These are phyloP conservation scores for Monascus purpureus DNA, from an alignment of 495 filamentous ascomycete genomes.

Conservation along the genomic window DNA sequence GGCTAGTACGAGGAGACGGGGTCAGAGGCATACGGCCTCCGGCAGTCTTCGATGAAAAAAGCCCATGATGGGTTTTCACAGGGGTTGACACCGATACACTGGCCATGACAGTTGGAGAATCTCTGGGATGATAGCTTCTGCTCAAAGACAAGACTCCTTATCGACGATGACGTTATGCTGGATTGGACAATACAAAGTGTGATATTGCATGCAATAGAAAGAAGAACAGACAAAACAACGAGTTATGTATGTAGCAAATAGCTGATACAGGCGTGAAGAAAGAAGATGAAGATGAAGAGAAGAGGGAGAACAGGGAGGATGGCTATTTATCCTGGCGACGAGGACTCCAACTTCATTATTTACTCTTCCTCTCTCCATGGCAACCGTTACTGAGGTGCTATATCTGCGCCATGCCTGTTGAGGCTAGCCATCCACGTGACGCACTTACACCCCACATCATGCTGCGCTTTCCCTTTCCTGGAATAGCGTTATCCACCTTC, in stretches of 20 bases:
- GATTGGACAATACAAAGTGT: background rate
- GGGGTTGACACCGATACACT: constrained; percentile 80
- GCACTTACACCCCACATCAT: too few relatives aligned
- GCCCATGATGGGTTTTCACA: constrained; percentile 79
- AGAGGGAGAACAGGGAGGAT: constrained; percentile 4
- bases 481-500: too few relatives aligned
- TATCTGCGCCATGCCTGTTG: constrained; percentile 8
- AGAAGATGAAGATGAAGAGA: constrained; percentile 10
- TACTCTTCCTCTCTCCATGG: constrained; percentile 19
- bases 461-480: constrained; percentile 10
- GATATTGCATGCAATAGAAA: constrained; percentile 1
- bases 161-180: background rate
- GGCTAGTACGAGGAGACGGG: constrained; percentile 62
- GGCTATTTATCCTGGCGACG: background rate
- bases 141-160: too few relatives aligned
- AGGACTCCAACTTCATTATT: constrained; percentile 9
- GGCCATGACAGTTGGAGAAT: constrained; percentile 69
- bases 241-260: constrained; percentile 16
- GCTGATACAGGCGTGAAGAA: constrained; percentile 11
- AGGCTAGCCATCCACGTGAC: constrained; percentile 5
- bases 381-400: constrained; percentile 32
- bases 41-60: constrained; percentile 86
- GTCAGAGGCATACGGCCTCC: constrained; percentile 91
- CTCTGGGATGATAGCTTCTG: too few relatives aligned
- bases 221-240: constrained; percentile 1